Evolutionary conservation across 495 filamentous ascomycete genomes (phyloP).

Genomic region (Penicillium maclennaniae): DNA sequence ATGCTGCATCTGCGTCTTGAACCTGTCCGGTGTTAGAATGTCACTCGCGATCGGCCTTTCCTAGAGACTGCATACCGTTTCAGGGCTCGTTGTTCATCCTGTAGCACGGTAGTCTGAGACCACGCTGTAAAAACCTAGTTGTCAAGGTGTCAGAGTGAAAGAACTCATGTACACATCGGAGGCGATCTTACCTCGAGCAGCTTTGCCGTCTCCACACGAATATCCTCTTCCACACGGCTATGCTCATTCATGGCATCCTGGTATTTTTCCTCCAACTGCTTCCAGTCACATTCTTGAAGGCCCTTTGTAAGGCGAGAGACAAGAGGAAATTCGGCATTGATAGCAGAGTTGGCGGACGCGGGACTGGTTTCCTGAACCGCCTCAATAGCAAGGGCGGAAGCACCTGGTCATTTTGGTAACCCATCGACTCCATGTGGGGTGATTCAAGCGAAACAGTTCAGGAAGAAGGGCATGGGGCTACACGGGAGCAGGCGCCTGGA

Average conservation of each 20-base stretch:
- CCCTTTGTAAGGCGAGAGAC: constrained; percentile 18
- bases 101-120: constrained; percentile 58
- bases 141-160: not conserved
- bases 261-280: constrained; percentile 62
- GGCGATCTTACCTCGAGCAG: constrained; percentile 52
- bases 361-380: constrained; percentile 7
- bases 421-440: not conserved
- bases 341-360: constrained; percentile 6
- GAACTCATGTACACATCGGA: not conserved
- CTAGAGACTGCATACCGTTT: constrained; percentile 50
- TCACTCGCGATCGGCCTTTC: constrained; percentile 1
- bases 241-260: constrained; percentile 55
- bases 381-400: not conserved
- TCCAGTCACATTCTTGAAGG: constrained; percentile 57
- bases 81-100: constrained; percentile 65
- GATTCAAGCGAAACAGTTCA: not conserved
- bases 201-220: constrained; percentile 60
- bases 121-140: constrained; percentile 65
- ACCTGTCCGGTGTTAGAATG: constrained; percentile 35
- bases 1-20: constrained; percentile 71
- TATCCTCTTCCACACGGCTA: constrained; percentile 53
- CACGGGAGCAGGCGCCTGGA: not conserved
- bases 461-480: not conserved
- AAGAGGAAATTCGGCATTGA: constrained; percentile 11
- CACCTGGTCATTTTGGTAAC: not conserved